Evolutionary conservation across 352 stramenopile species (phyloP), one percentile per base, ranked within the genome.

Genomic region (Phytopythium vexans): DNA sequence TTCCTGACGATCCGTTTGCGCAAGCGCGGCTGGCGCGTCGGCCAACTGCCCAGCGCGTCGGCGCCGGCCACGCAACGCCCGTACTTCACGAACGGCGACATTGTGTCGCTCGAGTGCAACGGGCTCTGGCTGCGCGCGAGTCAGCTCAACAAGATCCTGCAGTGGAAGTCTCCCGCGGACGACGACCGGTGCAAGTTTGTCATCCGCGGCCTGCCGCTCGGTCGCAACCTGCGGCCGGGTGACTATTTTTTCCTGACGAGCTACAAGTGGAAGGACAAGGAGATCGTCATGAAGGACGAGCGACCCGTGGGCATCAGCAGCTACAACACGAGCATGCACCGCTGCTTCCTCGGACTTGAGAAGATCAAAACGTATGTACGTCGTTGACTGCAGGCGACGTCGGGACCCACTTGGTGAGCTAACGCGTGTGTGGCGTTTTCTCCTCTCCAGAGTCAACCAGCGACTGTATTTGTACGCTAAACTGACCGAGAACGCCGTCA

Each of bases 181-280:
- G 85, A 92, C 49, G 85, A 95, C 16, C 74, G 85, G 31, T 89
- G 80, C 69, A 92, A 92, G 50, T 95, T 93, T 57, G 85, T 95
- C 38, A 67, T 95, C n/a, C 73, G 85, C 32, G 85, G 85, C 0
- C 59, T 95, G 10, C 78, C 82, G 35, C 62, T 93, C 15, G 85
- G 85, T 6, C 74, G 86, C 8, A 90, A 80, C 38, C 45, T 95
- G 35, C 69, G 77, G 1, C 76, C 84, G 0, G 85, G 85, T 0
- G 85, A 95, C 56, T 92, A 92, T 49, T 95, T 93, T 58, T 95
- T 95, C 58, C 68, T 95, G 10, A 89, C 81, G 31, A 93, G 82
- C 57, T 89, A 88, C 72, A 82, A 84, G 58, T 93, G 78, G 74
- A 90, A 89, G 50, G 85, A 95, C 64, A 89, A 90, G 59, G 85